phyloP scores from a whole-genome alignment of 169 alveolate genomes.

The Plasmodium sp. region DNA sequence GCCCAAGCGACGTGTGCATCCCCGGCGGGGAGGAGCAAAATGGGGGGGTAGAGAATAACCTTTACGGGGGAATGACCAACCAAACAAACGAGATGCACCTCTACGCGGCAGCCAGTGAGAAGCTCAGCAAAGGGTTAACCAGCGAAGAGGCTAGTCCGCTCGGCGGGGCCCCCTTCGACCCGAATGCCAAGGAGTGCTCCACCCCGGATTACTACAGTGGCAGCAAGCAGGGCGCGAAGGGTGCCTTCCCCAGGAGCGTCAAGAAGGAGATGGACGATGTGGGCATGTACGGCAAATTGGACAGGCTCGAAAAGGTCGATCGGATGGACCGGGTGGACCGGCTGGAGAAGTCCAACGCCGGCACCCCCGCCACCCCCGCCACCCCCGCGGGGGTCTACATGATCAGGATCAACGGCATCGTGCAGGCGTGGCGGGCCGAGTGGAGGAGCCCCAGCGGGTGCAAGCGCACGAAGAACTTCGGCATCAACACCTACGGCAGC shows the following conservation, averaged over 20 bases:
- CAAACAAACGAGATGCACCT: background rate
- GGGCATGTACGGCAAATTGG: slow-evolving; percentile 10
- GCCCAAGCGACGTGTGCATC: background rate
- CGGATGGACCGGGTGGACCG: background rate
- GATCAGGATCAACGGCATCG: slow-evolving; percentile 58
- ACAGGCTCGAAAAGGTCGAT: background rate
- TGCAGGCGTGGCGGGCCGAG: slow-evolving; percentile 76
- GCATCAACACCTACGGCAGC: slow-evolving; percentile 61
- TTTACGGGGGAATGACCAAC: background rate
- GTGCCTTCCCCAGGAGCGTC: background rate
- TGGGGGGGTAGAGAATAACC: background rate
- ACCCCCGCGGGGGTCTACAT: slow-evolving; percentile 72
- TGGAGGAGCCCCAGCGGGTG: slow-evolving; percentile 73
- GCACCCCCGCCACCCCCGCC: background rate
- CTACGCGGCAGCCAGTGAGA: background rate
- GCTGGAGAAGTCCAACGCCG: background rate
- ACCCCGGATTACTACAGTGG: background rate
- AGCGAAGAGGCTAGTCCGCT: background rate
- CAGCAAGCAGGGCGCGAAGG: background rate
- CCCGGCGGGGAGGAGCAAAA: background rate
- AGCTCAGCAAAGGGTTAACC: slow-evolving; percentile 8
- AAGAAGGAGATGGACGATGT: slow-evolving; percentile 50
- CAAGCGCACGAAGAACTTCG: slow-evolving; percentile 61
- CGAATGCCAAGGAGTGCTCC: background rate
- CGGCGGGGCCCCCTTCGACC: background rate